phyloP scores from a whole-genome alignment of 257 asterid genomes.

The Fraxinus quadrangulata region DNA sequence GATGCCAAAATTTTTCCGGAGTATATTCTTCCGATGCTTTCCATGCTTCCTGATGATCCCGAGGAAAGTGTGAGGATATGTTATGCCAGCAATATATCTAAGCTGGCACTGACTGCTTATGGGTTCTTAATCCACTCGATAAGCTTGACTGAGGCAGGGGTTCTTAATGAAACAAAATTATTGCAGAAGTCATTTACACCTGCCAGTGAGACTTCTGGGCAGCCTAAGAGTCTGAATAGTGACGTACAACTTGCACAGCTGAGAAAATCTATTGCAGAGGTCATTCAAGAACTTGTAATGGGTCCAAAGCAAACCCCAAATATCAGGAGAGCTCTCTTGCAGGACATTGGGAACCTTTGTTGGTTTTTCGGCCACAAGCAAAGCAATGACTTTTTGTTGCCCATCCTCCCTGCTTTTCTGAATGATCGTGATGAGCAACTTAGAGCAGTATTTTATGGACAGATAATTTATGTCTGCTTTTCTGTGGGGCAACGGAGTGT shows the following conservation, averaged over 20 bases:
- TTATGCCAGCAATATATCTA: constrained; percentile 90
- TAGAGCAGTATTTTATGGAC: constrained; percentile 93
- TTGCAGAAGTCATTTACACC: constrained; percentile 54
- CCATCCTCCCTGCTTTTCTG: constrained; percentile 97
- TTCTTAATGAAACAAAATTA: constrained; percentile 73
- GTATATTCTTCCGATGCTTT: constrained; percentile 98
- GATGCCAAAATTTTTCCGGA: constrained; percentile 99
- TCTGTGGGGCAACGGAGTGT: constrained; percentile 97
- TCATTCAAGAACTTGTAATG: constrained; percentile 99
- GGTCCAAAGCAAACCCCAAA: constrained; percentile 99
- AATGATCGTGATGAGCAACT: constrained; percentile 98
- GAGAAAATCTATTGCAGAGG: constrained; percentile 91
- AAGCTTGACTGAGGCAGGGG: constrained; percentile 96
- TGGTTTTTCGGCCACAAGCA: constrained; percentile 99
- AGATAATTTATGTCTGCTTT: constrained; percentile 82
- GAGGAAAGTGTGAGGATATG: constrained; percentile 99
- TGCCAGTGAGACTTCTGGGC: constrained; percentile 47
- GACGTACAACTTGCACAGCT: constrained; percentile 87
- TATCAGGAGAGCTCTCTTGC: constrained; percentile 97
- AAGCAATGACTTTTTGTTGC: constrained; percentile 93
- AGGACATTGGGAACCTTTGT: constrained; percentile 95
- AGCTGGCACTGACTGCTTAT: constrained; percentile 92
- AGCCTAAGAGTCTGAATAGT: constrained; percentile 54
- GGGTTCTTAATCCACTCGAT: constrained; percentile 95
- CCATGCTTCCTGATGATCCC: constrained; percentile 98